Conservation (phyloP, 2,329 filamentous ascomycete genomes). For the Ciborinia camelliae region DNA sequence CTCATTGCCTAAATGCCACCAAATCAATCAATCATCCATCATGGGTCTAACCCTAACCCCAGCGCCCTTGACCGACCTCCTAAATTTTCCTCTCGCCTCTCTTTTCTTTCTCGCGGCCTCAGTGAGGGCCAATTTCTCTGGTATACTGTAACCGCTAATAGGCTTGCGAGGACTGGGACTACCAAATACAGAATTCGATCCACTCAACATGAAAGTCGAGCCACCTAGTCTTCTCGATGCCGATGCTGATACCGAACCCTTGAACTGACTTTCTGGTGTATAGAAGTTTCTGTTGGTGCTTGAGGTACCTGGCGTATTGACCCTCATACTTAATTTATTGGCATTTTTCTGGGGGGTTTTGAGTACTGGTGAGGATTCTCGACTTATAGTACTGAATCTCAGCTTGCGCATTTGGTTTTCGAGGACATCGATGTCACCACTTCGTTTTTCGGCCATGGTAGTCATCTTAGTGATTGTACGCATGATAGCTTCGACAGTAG, state of each 20-base stretch:
- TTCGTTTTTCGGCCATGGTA: constrained; percentile 84
- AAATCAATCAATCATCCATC: neutral
- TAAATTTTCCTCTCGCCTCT: constrained; percentile 51
- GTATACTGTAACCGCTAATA: constrained; percentile 56
- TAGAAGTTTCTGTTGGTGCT: constrained; percentile 33
- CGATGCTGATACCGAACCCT: constrained; percentile 24
- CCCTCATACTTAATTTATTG: constrained; percentile 27
- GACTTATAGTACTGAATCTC: constrained; percentile 46
- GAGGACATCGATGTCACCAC: constrained; percentile 83
- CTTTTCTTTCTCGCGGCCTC: constrained; percentile 52
- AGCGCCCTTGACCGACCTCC: constrained; percentile 34
- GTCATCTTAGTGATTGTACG: constrained; percentile 94
- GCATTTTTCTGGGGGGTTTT: constrained; percentile 36
- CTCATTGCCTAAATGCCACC: too few species aligned
- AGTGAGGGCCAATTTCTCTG: constrained; percentile 56
- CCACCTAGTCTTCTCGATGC: constrained; percentile 26
- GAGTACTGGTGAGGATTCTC: constrained; percentile 46
- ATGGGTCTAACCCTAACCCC: constrained; percentile 33
- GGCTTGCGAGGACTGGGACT: constrained; percentile 51
- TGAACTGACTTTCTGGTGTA: constrained; percentile 34
- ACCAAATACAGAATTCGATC: constrained; percentile 33
- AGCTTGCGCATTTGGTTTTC: constrained; percentile 82
- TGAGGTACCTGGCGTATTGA: constrained; percentile 26
- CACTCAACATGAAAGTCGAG: constrained; percentile 14
- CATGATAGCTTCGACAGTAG: constrained; percentile 87